phyloP scores from a whole-genome alignment of 768 basidiomycete species.

The Rhizopogon sp. region DNA sequence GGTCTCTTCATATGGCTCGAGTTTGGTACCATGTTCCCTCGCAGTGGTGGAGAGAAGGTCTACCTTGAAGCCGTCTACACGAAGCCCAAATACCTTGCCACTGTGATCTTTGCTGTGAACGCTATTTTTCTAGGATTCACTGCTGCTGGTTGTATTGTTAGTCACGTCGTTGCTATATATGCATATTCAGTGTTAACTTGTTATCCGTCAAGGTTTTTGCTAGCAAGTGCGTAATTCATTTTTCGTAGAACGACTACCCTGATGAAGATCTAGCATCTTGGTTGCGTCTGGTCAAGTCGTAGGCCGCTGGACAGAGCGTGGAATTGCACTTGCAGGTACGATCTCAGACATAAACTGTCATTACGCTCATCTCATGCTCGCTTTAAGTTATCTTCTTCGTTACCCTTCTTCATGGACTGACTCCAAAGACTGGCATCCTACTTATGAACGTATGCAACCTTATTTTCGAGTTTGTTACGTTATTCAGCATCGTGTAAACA shows the following conservation, averaged over 20 bases:
- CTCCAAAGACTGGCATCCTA: slow-evolving; percentile 42
- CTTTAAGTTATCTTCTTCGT: slow-evolving; percentile 44
- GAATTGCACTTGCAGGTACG: slow-evolving; percentile 53
- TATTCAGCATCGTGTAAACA: slow-evolving; percentile 11
- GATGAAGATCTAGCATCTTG: slow-evolving; percentile 36
- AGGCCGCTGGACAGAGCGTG: slow-evolving; percentile 47
- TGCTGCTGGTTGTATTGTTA: slow-evolving; percentile 44
- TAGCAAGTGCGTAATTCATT: slow-evolving; percentile 23
- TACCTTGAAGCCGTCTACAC: slow-evolving; percentile 54
- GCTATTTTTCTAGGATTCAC: slow-evolving; percentile 42
- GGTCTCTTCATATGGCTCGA: slow-evolving; percentile 62
- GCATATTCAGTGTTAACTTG: background rate
- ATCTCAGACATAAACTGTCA: background rate
- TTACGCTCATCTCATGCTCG: background rate
- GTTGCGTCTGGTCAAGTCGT: slow-evolving; percentile 36
- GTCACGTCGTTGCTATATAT: slow-evolving; percentile 8
- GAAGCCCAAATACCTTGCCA: slow-evolving; percentile 41
- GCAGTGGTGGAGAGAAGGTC: slow-evolving; percentile 60
- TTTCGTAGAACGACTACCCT: background rate
- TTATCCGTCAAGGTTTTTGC: slow-evolving; percentile 25
- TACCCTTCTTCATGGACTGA: slow-evolving; percentile 47
- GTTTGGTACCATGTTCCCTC: slow-evolving; percentile 58
- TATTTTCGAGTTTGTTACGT: background rate
- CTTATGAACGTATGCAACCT: slow-evolving; percentile 47
- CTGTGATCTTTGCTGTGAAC: slow-evolving; percentile 43